These are phyloP conservation scores for Populus simonii DNA, from an alignment of 345 rosid species.

Conservation along the genomic window DNA sequence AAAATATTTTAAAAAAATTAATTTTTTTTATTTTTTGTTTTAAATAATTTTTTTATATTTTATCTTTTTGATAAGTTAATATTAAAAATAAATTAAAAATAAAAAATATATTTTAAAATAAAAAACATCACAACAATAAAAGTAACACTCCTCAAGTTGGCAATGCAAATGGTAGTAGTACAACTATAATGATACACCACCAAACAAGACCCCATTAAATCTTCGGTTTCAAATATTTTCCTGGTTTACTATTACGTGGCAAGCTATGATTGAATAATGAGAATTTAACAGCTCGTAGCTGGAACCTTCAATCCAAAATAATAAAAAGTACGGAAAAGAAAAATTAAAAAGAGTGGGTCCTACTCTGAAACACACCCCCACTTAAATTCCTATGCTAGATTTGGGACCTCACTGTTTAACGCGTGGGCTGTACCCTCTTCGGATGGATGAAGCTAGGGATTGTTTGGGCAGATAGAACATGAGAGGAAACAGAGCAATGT, in stretches of 20 bases:
- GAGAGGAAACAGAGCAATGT: background rate
- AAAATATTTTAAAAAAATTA: no score
- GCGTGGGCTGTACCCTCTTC: background rate
- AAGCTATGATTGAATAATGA: slow-evolving; percentile 1
- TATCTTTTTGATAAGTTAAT: no score
- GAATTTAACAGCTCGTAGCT: slow-evolving; percentile 29
- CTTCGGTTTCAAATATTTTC: background rate
- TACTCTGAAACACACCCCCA: slow-evolving; percentile 3
- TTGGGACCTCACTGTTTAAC: background rate
- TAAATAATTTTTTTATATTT: no score
- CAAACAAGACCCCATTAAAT: background rate
- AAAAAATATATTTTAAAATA: no score
- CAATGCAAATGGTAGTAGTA: no score
- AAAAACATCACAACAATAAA: no score
- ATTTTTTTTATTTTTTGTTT: no score
- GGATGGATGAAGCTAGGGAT: background rate
- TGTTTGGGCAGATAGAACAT: background rate
- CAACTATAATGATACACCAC: background rate
- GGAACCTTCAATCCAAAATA: slow-evolving; percentile 25
- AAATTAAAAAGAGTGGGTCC: slow-evolving; percentile 11
- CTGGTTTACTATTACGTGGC: slow-evolving; percentile 4
- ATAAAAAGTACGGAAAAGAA: slow-evolving; percentile 1
- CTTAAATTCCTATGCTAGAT: slow-evolving; percentile 16
- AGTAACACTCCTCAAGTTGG: no score
- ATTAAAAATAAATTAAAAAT: no score